A percentile compares a stretch with the other conserved stretches of the same genome.
phyloP scores from a whole-genome alignment of 2,329 filamentous ascomycete species.

The Cladosporium sp. region DNA sequence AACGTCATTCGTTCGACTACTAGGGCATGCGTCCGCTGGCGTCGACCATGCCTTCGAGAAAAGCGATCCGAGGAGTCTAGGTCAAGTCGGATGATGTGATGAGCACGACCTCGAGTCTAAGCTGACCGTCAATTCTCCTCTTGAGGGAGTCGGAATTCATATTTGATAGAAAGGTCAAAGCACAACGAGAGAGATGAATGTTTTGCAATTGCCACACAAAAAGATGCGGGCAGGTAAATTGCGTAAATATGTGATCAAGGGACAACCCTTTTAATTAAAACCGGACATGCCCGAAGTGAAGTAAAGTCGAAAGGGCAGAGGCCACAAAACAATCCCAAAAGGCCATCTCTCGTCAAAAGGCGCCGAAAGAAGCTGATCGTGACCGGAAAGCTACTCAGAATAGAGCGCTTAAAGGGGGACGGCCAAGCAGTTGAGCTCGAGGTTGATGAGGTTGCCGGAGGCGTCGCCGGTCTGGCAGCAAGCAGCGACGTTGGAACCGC shows the following conservation, averaged over 20 bases:
- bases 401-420: slow-evolving; percentile 9
- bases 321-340: slow-evolving; percentile 7
- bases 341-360: background rate
- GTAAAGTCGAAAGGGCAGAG: slow-evolving; percentile 8
- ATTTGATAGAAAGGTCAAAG: background rate
- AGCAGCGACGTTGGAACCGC: slow-evolving; percentile 12
- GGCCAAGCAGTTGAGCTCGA: slow-evolving; percentile 12
- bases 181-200: background rate
- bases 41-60: no score
- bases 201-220: slow-evolving; percentile 1
- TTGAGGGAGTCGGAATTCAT: no score
- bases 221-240: background rate
- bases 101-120: no score
- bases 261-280: slow-evolving; percentile 8
- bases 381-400: background rate
- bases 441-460: slow-evolving; percentile 12
- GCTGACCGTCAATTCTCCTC: no score
- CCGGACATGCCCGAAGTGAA: slow-evolving; percentile 9
- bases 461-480: slow-evolving; percentile 9
- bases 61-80: no score
- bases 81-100: no score
- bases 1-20: no score
- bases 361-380: background rate
- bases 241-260: slow-evolving; percentile 7
- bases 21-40: no score